Evolutionary conservation across 768 basidiomycete species (phyloP).

Genomic region (Podaxis sp.): DNA sequence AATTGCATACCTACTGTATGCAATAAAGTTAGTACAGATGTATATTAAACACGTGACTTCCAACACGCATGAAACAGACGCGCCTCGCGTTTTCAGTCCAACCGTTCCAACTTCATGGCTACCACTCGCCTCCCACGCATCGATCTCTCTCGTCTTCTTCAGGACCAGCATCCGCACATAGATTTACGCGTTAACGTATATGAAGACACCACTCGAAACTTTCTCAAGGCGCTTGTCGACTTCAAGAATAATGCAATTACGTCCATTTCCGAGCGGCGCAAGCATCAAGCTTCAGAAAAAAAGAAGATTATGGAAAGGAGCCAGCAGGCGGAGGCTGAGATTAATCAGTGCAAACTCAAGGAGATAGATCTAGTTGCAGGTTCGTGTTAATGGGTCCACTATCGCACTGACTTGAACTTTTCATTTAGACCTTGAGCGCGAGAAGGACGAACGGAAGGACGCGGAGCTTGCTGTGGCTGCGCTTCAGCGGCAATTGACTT

Average conservation of each 20-base stretch:
- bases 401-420: background rate
- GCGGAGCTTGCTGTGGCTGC: slow-evolving; percentile 58
- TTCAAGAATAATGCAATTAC: slow-evolving; percentile 74
- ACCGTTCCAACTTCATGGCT: slow-evolving; percentile 9
- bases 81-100: background rate
- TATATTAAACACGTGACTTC: background rate
- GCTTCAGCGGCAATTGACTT: slow-evolving; percentile 64
- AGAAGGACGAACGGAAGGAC: slow-evolving; percentile 72
- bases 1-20: background rate
- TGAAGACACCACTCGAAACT: slow-evolving; percentile 67
- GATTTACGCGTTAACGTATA: slow-evolving; percentile 62
- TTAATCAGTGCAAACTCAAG: slow-evolving; percentile 68
- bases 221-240: slow-evolving; percentile 66
- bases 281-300: slow-evolving; percentile 58
- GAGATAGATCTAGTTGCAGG: slow-evolving; percentile 80
- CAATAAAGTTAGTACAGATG: background rate
- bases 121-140: slow-evolving; percentile 49
- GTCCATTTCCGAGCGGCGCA: slow-evolving; percentile 66
- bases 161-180: slow-evolving; percentile 54
- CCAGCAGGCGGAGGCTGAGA: slow-evolving; percentile 65
- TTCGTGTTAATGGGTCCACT: slow-evolving; percentile 31
- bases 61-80: background rate
- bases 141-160: slow-evolving; percentile 57
- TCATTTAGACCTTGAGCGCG: slow-evolving; percentile 55
- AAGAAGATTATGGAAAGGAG: slow-evolving; percentile 62